Base-by-base conservation (phyloP, 176 grass and related monocot species). In the Urochloa ruziziensis region DNA sequence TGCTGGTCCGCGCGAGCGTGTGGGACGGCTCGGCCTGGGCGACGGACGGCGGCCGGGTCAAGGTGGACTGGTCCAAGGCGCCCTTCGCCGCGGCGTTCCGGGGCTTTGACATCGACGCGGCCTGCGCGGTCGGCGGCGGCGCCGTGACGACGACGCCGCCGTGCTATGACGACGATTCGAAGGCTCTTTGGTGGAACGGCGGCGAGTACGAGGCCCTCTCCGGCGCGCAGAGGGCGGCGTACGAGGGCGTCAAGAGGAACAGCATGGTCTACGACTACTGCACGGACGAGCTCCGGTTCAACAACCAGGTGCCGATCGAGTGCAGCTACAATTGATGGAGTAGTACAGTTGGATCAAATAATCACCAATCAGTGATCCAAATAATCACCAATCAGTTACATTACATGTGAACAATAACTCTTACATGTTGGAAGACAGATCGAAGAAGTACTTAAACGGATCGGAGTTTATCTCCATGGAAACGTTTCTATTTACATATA, bases 21-120 rank as follows among this genome's bases (percentile, higher is more conserved):
- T 97, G 91, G 94, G 84, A 97, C 80, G 94, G 86, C 72, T 92
- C 92, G 23, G 46, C 15, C 67, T 97, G 94, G 89, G 91, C 89
- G 14, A 97, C 94, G 34, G 84, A 97, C 74, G 84, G 89, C 48
- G 91, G 94, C 0, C 19, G 34, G 21, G 81, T 34, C 24, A 94
- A 86, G 81, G 79, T 88, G 44, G 83, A 97, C 85, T 94, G 89
- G 94, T 49, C 54, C 40, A 43, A 43, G 1, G 86, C 68, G 10
- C 94, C 94, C 19, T 97, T 94, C 86, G 70, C 78, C 0, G 77
- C 70, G 3, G 86, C 37, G 30, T 97, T 86, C 76, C 78, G 8
- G 43, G 91, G 84, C 0, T 97, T 97, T 68, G 57, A 28, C 61
- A 28, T 97, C 39, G 53, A n/a, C 53, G 84, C 34, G 89, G 67